Evolutionary conservation across 73 alveolate genomes (phyloP), one percentile per base, ranked within the genome.

Genomic region (Uronychia binucleata): DNA sequence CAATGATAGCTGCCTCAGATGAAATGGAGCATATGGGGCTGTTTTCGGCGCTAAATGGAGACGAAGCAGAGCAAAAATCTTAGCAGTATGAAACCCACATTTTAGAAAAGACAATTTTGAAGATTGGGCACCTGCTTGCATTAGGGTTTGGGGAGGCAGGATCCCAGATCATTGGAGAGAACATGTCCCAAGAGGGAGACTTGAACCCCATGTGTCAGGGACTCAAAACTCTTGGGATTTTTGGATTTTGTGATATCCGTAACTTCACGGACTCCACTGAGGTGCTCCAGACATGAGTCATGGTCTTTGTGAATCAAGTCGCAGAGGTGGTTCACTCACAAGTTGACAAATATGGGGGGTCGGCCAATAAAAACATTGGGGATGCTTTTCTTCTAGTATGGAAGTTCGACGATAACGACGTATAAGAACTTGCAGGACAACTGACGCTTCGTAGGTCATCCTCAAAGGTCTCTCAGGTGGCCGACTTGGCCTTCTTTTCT

Each of bases 311-410:
- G 67, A 97, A 97, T 90, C 93, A 91, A 59, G 91, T 97, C 78
- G 97, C 98, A 28, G 96, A 95, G 76, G 88, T 92, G 27, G 96
- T 95, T 57, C 99, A 96, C 85, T 86, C 97, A 33, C 83, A 92
- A 84, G 97, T 90, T 59, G 97, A 95, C 89, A 94, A 93, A 85
- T 96, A 92, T 95, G 92, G 92, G 59, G 99, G 99, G 75, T 84
- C 93, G 34, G 95, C 98, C 59, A 96, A 96, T 92, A 97, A 97
- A 86, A 97, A 97, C 86, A 87, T 97, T n/a, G 99, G 99, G 26
- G 99, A 97, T 81, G 96, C 98, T 29, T 97, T 93, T 85, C 80
- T 97, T 67, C 86, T 97, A 77, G 98, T 96, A 34, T 96, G 99
- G 99, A 93, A 96, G 84, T 81, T 94, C 76, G 91, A 87, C 78